Evolutionary conservation across 1,284 basidiomycete species (phyloP).

Genomic region (Apiotrichum akiyoshidainum): DNA sequence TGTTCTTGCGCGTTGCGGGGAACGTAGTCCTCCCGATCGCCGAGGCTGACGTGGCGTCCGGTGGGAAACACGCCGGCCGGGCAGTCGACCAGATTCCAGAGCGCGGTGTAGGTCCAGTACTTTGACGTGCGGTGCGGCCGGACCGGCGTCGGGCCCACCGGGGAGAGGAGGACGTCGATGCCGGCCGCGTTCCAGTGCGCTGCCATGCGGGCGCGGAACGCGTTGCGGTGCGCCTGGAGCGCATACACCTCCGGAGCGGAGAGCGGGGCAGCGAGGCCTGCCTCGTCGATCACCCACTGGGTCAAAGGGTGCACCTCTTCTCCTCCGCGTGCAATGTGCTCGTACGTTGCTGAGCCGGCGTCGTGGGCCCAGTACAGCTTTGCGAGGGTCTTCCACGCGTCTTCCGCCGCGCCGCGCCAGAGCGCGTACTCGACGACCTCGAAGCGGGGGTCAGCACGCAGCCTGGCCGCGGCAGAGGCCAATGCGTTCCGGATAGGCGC

Average conservation of each 20-base stretch:
- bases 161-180: conserved; percentile 46
- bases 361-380: conserved; percentile 45
- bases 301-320: conserved; percentile 43
- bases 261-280: conserved; percentile 17
- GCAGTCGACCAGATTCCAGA: conserved; percentile 69
- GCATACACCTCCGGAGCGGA: conserved; percentile 29
- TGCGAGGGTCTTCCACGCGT: conserved; percentile 37
- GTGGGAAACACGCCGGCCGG: conserved; percentile 66
- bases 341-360: conserved; percentile 26
- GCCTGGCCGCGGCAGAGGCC: conserved; percentile 27
- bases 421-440: conserved; percentile 36
- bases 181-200: conserved; percentile 26
- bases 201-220: conserved; percentile 29
- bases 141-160: conserved; percentile 40
- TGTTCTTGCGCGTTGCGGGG: conserved; percentile 51
- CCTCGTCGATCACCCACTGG: conserved; percentile 32
- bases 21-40: conserved; percentile 52
- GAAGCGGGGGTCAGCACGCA: conserved; percentile 27
- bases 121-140: conserved; percentile 36
- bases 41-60: conserved; percentile 57
- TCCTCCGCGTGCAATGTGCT: conserved; percentile 22
- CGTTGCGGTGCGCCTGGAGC: conserved; percentile 34
- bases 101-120: conserved; percentile 58
- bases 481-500: conserved; percentile 48
- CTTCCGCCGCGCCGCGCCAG: conserved; percentile 11